Percentiles rank a stretch among this genome's conserved stretches.
These are phyloP conservation scores for Candida khao-thaluensis DNA, from an alignment of 805 yeast genomes.

Conservation along the genomic window DNA sequence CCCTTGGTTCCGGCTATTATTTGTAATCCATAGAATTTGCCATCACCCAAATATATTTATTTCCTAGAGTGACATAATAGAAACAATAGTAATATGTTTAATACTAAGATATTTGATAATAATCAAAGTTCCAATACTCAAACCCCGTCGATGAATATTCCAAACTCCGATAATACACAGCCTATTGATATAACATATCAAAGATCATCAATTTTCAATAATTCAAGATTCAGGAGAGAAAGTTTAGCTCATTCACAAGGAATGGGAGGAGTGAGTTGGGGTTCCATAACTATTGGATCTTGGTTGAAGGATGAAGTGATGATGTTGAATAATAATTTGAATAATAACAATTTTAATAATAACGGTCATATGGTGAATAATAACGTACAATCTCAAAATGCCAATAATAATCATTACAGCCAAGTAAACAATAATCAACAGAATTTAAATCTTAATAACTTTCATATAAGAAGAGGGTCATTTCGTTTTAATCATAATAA, in stretches of 20 bases:
- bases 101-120: conserved; percentile 42
- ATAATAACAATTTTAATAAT: conserved; percentile 18
- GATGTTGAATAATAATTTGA: conserved; percentile 37
- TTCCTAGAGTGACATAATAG: no score
- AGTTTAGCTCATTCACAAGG: conserved; percentile 95
- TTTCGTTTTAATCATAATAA: conserved; percentile 26
- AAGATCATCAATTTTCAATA: conserved; percentile 41
- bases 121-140: conserved; percentile 2
- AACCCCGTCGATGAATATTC: conserved; percentile 28
- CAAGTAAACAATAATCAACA: conserved; percentile 3
- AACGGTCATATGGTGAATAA: conserved; percentile 16
- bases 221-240: conserved; percentile 68
- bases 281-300: conserved; percentile 89
- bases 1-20: conserved; percentile 4
- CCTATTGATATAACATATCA: conserved; percentile 46
- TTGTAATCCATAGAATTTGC: conserved; percentile 3
- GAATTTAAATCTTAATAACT: conserved; percentile 8
- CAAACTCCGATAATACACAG: conserved; percentile 28
- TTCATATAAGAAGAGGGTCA: conserved; percentile 29
- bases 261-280: conserved; percentile 98
- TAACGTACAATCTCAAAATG: neutral
- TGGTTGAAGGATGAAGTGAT: conserved; percentile 94
- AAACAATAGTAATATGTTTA: conserved; percentile 35
- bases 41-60: neutral
- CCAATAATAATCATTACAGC: conserved; percentile 16